Evolutionary conservation across 176 grass and related monocot species (phyloP), one percentile per base, ranked within the genome.

Genomic region (Raddia guianensis): DNA sequence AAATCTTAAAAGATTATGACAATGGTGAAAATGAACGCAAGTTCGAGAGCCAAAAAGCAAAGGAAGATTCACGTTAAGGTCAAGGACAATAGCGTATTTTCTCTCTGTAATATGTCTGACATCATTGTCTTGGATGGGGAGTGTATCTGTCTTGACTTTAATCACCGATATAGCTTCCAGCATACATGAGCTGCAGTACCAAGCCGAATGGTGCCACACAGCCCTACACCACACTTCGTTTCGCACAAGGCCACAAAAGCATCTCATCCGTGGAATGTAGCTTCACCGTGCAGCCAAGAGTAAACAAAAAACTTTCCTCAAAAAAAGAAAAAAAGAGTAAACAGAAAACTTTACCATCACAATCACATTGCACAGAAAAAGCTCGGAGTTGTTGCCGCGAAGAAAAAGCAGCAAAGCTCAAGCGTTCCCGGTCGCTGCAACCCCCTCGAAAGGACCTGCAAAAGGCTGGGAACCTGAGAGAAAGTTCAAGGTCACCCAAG

Each of bases 391-490:
- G 51, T 72, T 35, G 19, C 48, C 35, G 69, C 12, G 52, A 52
- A 72, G 40, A 57, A 66, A 35, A 16, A 56, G 71, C 15, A n/a
- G 27, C 27, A 27, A 27, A 53, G 73, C 67, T 64, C 66, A 55
- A 78, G 20, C 56, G 63, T 51, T 65, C 63, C 37, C 48, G 74
- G 66, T n/a, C 5, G 34, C 66, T 85, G 70, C 54, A 83, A 89
- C 73, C 5, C 35, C 2, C 35, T 11, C 19, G 50, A 27, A 50
- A 50, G 50, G 21, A 50, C 50, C 66, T 85, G 83, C 37, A 85
- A 78, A 85, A 85, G 66, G 55, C 83, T 85, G 72, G 32, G 32
- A 50, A 63, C 56, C 56, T 32, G 74, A 43, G 47, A 59, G 74
- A 66, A 48, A 88, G 81, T 55, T 55, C 11, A 68, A 59, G 33